Conservation (phyloP, 2,329 filamentous ascomycete species). For the Venturia asperata region DNA sequence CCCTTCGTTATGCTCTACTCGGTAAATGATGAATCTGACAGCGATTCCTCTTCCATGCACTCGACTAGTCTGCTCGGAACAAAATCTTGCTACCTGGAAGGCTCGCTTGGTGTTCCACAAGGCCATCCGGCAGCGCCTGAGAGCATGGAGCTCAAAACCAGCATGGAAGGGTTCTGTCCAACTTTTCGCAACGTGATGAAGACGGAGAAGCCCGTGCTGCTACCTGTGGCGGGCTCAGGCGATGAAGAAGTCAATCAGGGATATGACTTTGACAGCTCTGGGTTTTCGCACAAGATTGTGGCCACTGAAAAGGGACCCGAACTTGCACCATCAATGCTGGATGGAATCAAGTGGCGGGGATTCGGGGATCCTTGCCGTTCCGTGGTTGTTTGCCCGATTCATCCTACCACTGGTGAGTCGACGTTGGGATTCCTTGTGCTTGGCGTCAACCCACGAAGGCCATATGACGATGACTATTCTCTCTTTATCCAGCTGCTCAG, state of each 20-base stretch:
- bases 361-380: conserved; percentile 63
- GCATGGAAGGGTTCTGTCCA: conserved; percentile 65
- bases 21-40: conserved; percentile 62
- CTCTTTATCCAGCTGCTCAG: conserved; percentile 69
- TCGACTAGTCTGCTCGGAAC: conserved; percentile 57
- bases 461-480: conserved; percentile 73
- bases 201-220: conserved; percentile 56
- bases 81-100: conserved; percentile 63
- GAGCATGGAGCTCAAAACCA: conserved; percentile 61
- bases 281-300: conserved; percentile 1
- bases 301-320: conserved; percentile 32
- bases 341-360: conserved; percentile 62
- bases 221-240: conserved; percentile 46
- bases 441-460: conserved; percentile 69
- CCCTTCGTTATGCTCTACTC: conserved; percentile 75
- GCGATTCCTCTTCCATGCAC: conserved; percentile 64
- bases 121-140: conserved; percentile 55
- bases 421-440: conserved; percentile 73
- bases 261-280: conserved; percentile 6
- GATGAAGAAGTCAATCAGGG: conserved; percentile 11
- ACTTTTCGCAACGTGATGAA: conserved; percentile 71
- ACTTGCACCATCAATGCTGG: conserved; percentile 56
- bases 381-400: conserved; percentile 70
- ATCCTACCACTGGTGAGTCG: conserved; percentile 66
- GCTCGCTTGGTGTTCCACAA: conserved; percentile 59